A percentile compares a stretch with the other conserved stretches of the same genome.
phyloP scores from a whole-genome alignment of 345 rosid genomes.

The Gossypium rotundifolium region DNA sequence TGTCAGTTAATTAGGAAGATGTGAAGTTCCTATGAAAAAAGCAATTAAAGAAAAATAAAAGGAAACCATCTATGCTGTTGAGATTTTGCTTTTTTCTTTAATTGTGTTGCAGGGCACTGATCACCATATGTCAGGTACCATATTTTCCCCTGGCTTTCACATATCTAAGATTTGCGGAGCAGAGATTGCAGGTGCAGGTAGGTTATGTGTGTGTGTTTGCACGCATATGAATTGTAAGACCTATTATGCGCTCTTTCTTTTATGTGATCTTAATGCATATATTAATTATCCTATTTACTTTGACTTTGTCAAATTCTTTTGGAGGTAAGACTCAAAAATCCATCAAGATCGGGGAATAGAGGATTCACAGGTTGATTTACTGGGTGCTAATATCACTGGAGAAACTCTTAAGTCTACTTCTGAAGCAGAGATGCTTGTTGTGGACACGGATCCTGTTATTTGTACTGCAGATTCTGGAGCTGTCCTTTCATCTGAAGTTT shows the following conservation, averaged over 20 bases:
- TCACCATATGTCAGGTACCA: constrained; percentile 28
- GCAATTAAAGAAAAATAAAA: background rate
- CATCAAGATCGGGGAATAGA: constrained; percentile 20
- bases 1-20: background rate
- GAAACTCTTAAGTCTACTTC: constrained; percentile 22
- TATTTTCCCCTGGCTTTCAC: constrained; percentile 68
- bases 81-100: constrained; percentile 8
- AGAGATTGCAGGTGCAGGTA: constrained; percentile 42
- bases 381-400: constrained; percentile 19
- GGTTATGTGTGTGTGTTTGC: background rate
- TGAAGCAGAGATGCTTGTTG: constrained; percentile 30
- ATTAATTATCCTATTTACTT: constrained; percentile 11
- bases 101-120: constrained; percentile 33
- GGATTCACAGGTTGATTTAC: constrained; percentile 16
- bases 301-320: constrained; percentile 27
- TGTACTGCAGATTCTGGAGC: constrained; percentile 46
- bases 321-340: constrained; percentile 26
- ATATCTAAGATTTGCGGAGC: constrained; percentile 32
- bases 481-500: constrained; percentile 65
- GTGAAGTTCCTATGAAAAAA: background rate
- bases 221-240: background rate
- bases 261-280: constrained; percentile 1
- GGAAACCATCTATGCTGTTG: background rate
- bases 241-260: background rate
- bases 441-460: constrained; percentile 31